Evolutionary conservation across 441 rosid species (phyloP).

Genomic region (Populus hybrid): DNA sequence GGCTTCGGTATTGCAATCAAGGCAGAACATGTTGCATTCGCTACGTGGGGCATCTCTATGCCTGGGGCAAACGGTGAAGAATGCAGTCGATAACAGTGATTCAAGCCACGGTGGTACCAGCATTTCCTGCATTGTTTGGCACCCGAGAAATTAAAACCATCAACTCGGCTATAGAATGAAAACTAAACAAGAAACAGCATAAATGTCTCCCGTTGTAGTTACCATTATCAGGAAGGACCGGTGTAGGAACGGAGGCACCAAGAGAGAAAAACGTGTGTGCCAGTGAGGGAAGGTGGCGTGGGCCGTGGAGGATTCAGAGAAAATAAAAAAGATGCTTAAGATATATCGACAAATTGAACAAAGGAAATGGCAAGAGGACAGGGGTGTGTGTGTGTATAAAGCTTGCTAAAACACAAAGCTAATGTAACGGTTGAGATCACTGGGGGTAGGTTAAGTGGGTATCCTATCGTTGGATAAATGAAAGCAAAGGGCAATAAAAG

Average conservation of each 20-base stretch:
- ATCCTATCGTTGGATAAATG: slow-evolving; percentile 10
- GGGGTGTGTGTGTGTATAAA: background rate
- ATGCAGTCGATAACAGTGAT: slow-evolving; percentile 46
- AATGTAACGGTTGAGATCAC: slow-evolving; percentile 16
- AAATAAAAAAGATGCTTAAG: slow-evolving; percentile 1
- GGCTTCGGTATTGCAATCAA: slow-evolving; percentile 59
- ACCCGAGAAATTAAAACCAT: background rate
- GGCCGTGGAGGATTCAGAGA: background rate
- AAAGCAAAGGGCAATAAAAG: background rate
- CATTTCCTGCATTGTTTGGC: slow-evolving; percentile 35
- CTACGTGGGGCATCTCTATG: slow-evolving; percentile 57
- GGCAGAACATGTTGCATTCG: slow-evolving; percentile 84
- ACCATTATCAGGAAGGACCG: background rate
- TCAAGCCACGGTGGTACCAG: slow-evolving; percentile 76
- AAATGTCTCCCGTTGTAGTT: background rate
- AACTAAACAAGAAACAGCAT: background rate
- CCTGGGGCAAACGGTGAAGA: slow-evolving; percentile 59
- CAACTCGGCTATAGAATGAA: background rate
- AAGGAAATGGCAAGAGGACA: slow-evolving; percentile 12
- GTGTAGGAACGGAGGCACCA: background rate
- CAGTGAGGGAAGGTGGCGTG: background rate
- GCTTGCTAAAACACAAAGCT: background rate
- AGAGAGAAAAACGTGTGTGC: background rate
- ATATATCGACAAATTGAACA: slow-evolving; percentile 6
- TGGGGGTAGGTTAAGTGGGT: slow-evolving; percentile 15